A percentile compares a stretch with the other conserved stretches of the same genome.
Evolutionary conservation across 495 filamentous ascomycete species (phyloP).

Genomic region (Filosporella fistucella): DNA sequence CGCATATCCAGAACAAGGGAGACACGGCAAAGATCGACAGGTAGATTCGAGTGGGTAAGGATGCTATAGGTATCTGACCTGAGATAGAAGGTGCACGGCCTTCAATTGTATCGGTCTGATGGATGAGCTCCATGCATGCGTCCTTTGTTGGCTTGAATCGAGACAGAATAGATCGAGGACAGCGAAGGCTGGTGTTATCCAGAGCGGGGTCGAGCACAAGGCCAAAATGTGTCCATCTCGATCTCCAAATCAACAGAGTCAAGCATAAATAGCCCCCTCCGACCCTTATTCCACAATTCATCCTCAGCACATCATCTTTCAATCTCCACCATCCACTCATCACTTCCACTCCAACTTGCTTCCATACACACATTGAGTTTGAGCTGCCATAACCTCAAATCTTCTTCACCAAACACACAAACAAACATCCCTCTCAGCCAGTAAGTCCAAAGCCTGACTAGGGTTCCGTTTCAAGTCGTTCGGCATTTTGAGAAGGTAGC

Average conservation of each 20-base stretch:
- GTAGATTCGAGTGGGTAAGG: not conserved
- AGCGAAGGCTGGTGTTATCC: not conserved
- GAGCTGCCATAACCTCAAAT: slow-evolving; percentile 4
- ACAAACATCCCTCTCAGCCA: slow-evolving; percentile 7
- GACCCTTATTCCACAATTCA: not conserved
- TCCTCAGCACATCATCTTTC: slow-evolving; percentile 22
- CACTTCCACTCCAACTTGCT: not conserved
- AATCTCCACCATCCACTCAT: slow-evolving; percentile 14
- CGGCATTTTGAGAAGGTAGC: not conserved
- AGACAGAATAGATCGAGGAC: not conserved
- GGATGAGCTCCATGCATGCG: slow-evolving; percentile 16
- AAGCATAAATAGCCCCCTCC: slow-evolving; percentile 19
- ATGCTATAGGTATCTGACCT: slow-evolving; percentile 6
- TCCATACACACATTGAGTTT: slow-evolving; percentile 1
- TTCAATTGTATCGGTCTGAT: slow-evolving; percentile 10
- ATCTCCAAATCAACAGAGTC: not conserved
- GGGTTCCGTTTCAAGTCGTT: slow-evolving; percentile 11
- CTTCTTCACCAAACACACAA: not conserved
- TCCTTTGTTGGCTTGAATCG: slow-evolving; percentile 12
- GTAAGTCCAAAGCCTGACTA: slow-evolving; percentile 8
- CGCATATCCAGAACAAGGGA: slow-evolving; percentile 2
- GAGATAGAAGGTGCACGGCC: not conserved
- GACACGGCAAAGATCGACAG: slow-evolving; percentile 4
- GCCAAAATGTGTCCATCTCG: not conserved
- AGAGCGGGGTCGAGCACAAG: slow-evolving; percentile 1